Evolutionary conservation across 345 rosid species (phyloP), one percentile per base, ranked within the genome.

Genomic region (Hibiscus syriacus): DNA sequence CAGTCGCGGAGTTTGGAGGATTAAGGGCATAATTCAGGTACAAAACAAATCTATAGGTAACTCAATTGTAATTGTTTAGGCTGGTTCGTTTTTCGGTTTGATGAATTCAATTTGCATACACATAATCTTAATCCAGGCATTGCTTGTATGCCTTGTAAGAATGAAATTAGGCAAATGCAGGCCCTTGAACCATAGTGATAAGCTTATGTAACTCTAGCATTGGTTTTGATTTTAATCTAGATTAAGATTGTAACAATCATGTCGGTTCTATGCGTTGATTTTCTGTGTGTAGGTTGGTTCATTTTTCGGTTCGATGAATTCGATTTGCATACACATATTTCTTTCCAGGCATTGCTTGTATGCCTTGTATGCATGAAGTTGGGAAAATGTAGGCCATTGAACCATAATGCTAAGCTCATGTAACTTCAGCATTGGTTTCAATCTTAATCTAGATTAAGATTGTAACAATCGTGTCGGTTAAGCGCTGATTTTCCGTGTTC

Each of bases 11-110:
- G 97, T 91, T 64, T 94, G 99, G 99, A 86, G 99, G 79, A 91
- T 91, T 52, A 94, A 91, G 79, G 99, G 97, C 79, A 89, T 94
- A 25, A 89, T 94, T 72, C 96, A 91, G 99, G 97, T 94, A 81
- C 27, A 16, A 4, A 49, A 6, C 32, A n/a, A 7, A 5, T 16
- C 10, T 48, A 38, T 36, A 23, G 14, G 50, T 49, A 53, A 19
- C 46, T 32, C 6, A 2, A 26, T 64, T 41, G 6, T 41, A 46
- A 16, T 54, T 16, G 41, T 27, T 64, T 29, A 23, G 66, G 30
- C 19, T 22, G 5, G 22, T 41, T 62, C 66, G 13, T 23, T 20
- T 48, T 22, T 4, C 14, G 27, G 66, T 62, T 16, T 3, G n/a
- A n/a, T n/a, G n/a, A n/a, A n/a, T n/a, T n/a, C n/a, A n/a, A n/a